Percentiles rank a stretch among this genome's conserved stretches.
Evolutionary conservation across 164 flowering plant species (phyloP).

Genomic region (Macadamia integrifolia): DNA sequence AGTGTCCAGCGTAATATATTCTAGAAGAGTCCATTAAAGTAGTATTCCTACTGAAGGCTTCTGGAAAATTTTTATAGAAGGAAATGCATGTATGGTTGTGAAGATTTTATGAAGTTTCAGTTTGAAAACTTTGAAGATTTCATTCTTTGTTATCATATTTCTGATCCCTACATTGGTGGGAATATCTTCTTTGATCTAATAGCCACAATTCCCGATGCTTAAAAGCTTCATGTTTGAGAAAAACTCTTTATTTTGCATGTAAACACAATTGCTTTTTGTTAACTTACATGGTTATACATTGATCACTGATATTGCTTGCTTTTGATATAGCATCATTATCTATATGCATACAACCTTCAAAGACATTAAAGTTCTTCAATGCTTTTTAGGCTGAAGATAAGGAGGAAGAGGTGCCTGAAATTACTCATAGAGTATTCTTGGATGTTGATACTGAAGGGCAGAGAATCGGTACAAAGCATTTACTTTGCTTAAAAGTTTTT

Average conservation of each 20-base stretch:
- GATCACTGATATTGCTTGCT: no score
- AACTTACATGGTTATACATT: no score
- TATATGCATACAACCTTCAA: not conserved
- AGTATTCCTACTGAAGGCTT: no score
- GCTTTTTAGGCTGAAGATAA: slow-evolving; percentile 44
- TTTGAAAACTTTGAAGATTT: not conserved
- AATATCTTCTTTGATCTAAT: not conserved
- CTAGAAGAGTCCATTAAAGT: no score
- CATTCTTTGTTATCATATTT: not conserved
- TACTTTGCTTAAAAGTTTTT: not conserved
- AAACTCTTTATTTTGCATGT: not conserved
- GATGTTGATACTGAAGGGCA: slow-evolving; percentile 89
- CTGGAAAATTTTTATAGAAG: no score
- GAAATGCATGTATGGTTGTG: no score
- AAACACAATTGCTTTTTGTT: no score
- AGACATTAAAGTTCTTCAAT: slow-evolving; percentile 3
- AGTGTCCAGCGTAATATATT: no score
- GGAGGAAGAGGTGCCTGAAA: slow-evolving; percentile 56
- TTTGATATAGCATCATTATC: no score
- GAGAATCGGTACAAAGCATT: slow-evolving; percentile 49
- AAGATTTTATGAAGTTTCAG: no score
- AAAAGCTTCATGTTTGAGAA: not conserved
- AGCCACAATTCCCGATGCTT: not conserved
- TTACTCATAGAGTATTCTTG: slow-evolving; percentile 88
- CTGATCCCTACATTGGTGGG: not conserved